Conservation (phyloP, 371 early-diverging fungal species). For the Saksenaea vasiformis region DNA sequence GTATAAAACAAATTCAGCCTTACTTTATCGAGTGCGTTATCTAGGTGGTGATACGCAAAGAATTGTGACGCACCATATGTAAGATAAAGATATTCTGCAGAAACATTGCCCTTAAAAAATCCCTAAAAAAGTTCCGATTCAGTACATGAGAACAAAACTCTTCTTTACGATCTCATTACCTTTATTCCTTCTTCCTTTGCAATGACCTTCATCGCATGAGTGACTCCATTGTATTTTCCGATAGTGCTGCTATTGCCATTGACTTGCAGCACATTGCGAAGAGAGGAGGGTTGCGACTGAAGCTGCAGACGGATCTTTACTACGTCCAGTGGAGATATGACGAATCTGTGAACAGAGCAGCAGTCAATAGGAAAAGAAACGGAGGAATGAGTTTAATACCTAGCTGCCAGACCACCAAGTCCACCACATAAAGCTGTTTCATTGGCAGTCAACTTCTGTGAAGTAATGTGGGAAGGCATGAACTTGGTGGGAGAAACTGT, state of each 20-base stretch:
- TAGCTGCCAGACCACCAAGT: conserved; percentile 67
- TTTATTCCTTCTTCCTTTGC: conserved; percentile 70
- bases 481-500: background rate
- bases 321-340: conserved; percentile 91
- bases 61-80: conserved; percentile 91
- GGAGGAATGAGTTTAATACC: conserved; percentile 23
- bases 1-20: background rate
- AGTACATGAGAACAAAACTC: background rate
- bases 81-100: conserved; percentile 90
- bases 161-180: conserved; percentile 31
- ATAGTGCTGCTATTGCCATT: background rate
- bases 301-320: conserved; percentile 88
- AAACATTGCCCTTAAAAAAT: conserved; percentile 92
- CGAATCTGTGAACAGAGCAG: conserved; percentile 34
- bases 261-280: conserved; percentile 4
- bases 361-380: background rate
- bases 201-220: conserved; percentile 58
- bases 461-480: conserved; percentile 5
- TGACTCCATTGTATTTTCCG: conserved; percentile 59
- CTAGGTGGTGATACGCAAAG: conserved; percentile 63
- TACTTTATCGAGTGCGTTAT: conserved; percentile 26
- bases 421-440: conserved; percentile 72
- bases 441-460: background rate
- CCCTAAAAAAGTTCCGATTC: conserved; percentile 52
- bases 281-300: conserved; percentile 27